Conservation (phyloP, 1,139 yeast genomes). For the Zygosaccharomyces pseudobailii region DNA sequence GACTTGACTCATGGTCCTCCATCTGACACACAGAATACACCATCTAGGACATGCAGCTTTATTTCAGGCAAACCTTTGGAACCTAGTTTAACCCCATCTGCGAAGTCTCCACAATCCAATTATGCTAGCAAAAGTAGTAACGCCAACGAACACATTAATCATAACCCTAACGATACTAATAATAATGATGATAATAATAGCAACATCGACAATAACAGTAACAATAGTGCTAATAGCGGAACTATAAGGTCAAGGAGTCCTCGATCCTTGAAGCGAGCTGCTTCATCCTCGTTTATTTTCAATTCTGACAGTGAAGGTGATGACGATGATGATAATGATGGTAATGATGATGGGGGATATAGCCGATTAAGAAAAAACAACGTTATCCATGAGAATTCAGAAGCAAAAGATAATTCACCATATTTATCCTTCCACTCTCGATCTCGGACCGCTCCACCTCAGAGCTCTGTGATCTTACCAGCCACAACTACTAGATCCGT, state of each 20-base stretch:
- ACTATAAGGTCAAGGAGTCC: slow-evolving; percentile 4
- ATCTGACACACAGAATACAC: slow-evolving; percentile 6
- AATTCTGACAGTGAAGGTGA: slow-evolving; percentile 31
- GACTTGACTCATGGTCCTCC: slow-evolving; percentile 18
- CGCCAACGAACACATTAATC: neutral
- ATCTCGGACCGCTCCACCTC: slow-evolving; percentile 8
- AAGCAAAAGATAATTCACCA: neutral
- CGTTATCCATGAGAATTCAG: too few species aligned
- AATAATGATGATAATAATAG: slow-evolving; percentile 1
- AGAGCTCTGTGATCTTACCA: slow-evolving; percentile 16
- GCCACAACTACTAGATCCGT: slow-evolving; percentile 28
- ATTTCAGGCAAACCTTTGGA: slow-evolving; percentile 28
- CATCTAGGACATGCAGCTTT: slow-evolving; percentile 26
- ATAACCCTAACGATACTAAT: neutral
- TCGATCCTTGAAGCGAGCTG: slow-evolving; percentile 14
- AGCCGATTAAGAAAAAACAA: too few species aligned
- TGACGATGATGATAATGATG: slow-evolving; percentile 9
- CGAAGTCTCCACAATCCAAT: neutral
- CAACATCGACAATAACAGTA: neutral
- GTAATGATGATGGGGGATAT: too few species aligned
- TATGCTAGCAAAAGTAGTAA: neutral
- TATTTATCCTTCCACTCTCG: slow-evolving; percentile 1
- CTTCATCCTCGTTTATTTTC: slow-evolving; percentile 27
- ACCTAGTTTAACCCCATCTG: neutral
- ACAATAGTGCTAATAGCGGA: neutral